Conservation (phyloP, 257 asterid species). For the Leonotis leonurus region DNA sequence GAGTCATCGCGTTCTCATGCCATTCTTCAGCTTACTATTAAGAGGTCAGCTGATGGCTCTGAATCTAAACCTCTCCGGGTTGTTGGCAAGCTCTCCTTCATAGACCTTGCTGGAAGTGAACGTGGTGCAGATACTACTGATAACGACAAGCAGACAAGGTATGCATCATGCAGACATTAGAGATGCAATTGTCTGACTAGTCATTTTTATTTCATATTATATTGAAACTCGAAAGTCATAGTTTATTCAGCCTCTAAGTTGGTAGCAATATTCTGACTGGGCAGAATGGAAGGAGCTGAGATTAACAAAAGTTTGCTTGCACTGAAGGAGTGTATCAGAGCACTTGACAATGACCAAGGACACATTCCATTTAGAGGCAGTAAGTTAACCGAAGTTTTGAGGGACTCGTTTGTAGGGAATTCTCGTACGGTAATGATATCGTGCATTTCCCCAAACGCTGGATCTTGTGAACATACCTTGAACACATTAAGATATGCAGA, state of each 20-base stretch:
- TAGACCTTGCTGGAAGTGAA: slow-evolving; percentile 99
- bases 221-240: neutral
- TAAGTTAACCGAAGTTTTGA: slow-evolving; percentile 83
- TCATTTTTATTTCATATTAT: too few species aligned
- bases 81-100: slow-evolving; percentile 93
- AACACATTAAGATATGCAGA: slow-evolving; percentile 96
- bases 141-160: slow-evolving; percentile 96
- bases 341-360: slow-evolving; percentile 95
- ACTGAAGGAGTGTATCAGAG: slow-evolving; percentile 95
- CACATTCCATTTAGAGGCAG: slow-evolving; percentile 99
- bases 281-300: slow-evolving; percentile 99
- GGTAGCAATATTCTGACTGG: neutral
- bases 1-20: slow-evolving; percentile 99
- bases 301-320: slow-evolving; percentile 98
- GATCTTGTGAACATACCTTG: slow-evolving; percentile 92
- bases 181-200: too few species aligned
- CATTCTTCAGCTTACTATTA: slow-evolving; percentile 89
- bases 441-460: slow-evolving; percentile 81
- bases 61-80: slow-evolving; percentile 80
- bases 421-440: slow-evolving; percentile 94
- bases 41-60: slow-evolving; percentile 77
- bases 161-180: slow-evolving; percentile 3
- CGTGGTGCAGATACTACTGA: slow-evolving; percentile 99
- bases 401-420: slow-evolving; percentile 95
- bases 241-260: neutral